A percentile compares a stretch with the other conserved stretches of the same genome.
Conservation (phyloP, 1,284 basidiomycete species). For the Cutaneotrichosporon mucoides region DNA sequence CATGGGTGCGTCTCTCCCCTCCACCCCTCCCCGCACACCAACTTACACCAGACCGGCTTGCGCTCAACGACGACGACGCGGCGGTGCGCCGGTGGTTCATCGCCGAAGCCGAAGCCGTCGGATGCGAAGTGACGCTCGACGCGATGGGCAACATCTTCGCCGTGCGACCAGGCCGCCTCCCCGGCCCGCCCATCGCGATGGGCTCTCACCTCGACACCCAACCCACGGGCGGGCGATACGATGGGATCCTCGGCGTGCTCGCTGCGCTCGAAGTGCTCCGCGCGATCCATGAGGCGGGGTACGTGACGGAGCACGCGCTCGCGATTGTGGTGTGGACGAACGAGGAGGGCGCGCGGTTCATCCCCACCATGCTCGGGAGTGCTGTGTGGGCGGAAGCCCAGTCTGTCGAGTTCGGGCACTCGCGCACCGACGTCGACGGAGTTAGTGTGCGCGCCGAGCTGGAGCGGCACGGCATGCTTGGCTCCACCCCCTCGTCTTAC, state of each 20-base stretch:
- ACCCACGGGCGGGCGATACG: slow-evolving; percentile 33
- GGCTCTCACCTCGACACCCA: slow-evolving; percentile 36
- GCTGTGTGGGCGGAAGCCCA: slow-evolving; percentile 23
- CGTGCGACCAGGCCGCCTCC: slow-evolving; percentile 21
- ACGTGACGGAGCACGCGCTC: slow-evolving; percentile 15
- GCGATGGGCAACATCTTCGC: slow-evolving; percentile 45
- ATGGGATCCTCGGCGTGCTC: slow-evolving; percentile 33
- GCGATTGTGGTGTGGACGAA: slow-evolving; percentile 30
- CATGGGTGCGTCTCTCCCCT: too few relatives aligned
- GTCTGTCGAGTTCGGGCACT: slow-evolving; percentile 1
- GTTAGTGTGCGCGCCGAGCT: slow-evolving; percentile 9
- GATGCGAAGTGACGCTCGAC: slow-evolving; percentile 32
- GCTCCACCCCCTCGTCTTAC: not conserved
- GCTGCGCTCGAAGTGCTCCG: slow-evolving; percentile 26
- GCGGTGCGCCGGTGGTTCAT: slow-evolving; percentile 35
- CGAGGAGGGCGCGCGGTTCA: slow-evolving; percentile 22
- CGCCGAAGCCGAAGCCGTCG: slow-evolving; percentile 27
- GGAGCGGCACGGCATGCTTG: slow-evolving; percentile 13
- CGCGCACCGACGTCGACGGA: slow-evolving; percentile 6
- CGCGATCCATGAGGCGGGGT: slow-evolving; percentile 13
- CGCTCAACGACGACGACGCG: slow-evolving; percentile 36
- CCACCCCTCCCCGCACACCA: too few relatives aligned
- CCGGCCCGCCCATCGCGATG: slow-evolving; percentile 27
- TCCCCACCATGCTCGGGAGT: slow-evolving; percentile 11
- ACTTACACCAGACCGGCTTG: slow-evolving; percentile 16